Percentiles rank a stretch among this genome's conserved stretches.
phyloP scores from a whole-genome alignment of 108 stramenopile species.

The Aurantiochytrium sp. region DNA sequence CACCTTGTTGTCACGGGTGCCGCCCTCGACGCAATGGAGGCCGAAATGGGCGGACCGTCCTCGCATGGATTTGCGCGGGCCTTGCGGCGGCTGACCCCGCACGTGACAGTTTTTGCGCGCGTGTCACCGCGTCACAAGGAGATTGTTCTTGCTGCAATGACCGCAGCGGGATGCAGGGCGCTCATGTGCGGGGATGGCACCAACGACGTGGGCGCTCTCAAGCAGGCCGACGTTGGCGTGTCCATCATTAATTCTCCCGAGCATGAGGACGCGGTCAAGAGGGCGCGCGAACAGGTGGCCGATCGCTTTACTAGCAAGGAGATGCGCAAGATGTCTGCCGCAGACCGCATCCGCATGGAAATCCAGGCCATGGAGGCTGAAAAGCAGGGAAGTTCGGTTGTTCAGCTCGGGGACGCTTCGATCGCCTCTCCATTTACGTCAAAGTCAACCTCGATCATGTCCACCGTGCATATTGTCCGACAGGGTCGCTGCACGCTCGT shows the following conservation, averaged over 20 bases:
- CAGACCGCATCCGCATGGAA: not conserved
- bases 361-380: not conserved
- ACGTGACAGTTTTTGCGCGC: slow-evolving; percentile 83
- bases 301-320: not conserved
- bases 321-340: not conserved
- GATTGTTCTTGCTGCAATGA: slow-evolving; percentile 76
- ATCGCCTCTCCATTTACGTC: slow-evolving; percentile 95
- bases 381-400: slow-evolving; percentile 23
- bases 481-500: slow-evolving; percentile 90
- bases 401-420: slow-evolving; percentile 86
- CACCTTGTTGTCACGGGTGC: not conserved
- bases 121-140: slow-evolving; percentile 93
- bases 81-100: slow-evolving; percentile 57
- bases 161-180: slow-evolving; percentile 63
- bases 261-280: slow-evolving; percentile 64
- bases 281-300: slow-evolving; percentile 27
- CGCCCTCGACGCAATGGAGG: not conserved
- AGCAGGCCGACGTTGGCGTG: slow-evolving; percentile 89
- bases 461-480: slow-evolving; percentile 73
- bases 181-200: slow-evolving; percentile 98
- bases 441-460: slow-evolving; percentile 67
- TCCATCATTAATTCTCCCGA: slow-evolving; percentile 84
- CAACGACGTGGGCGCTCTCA: slow-evolving; percentile 93
- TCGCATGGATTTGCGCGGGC: not conserved
- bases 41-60: not conserved